phyloP scores from a whole-genome alignment of 306 rosid genomes.

The Sindora glabra region DNA sequence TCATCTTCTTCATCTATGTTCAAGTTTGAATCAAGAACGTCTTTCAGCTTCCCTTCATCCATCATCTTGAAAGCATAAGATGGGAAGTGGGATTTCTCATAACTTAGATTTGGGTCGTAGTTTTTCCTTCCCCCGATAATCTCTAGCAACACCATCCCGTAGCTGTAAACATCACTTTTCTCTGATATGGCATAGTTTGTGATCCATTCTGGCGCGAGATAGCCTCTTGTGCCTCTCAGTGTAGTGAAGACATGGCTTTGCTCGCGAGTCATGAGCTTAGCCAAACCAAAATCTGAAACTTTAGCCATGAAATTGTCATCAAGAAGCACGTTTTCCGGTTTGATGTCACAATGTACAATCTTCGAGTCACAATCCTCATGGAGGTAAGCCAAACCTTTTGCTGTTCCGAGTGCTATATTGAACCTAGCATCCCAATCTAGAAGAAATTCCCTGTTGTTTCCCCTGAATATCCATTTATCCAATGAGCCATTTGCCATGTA shows the following conservation, averaged over 20 bases:
- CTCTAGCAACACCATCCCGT: slow-evolving; percentile 83
- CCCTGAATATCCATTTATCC: slow-evolving; percentile 80
- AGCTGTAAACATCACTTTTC: slow-evolving; percentile 90
- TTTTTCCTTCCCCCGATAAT: slow-evolving; percentile 84
- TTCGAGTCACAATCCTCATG: slow-evolving; percentile 87
- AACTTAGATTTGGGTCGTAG: slow-evolving; percentile 45
- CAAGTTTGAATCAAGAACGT: slow-evolving; percentile 44
- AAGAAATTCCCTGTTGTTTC: slow-evolving; percentile 33
- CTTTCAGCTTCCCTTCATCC: slow-evolving; percentile 69
- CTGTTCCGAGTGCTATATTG: slow-evolving; percentile 79
- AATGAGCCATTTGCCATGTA: slow-evolving; percentile 80
- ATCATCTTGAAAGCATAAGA: slow-evolving; percentile 68
- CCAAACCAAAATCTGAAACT: slow-evolving; percentile 88
- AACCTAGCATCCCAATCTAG: slow-evolving; percentile 80
- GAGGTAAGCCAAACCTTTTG: slow-evolving; percentile 81
- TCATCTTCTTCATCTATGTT: slow-evolving; percentile 28
- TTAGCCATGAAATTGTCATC: slow-evolving; percentile 64
- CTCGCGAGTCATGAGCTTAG: slow-evolving; percentile 78
- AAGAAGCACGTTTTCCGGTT: slow-evolving; percentile 90
- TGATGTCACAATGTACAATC: slow-evolving; percentile 90
- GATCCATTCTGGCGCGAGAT: slow-evolving; percentile 95
- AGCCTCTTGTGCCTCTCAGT: slow-evolving; percentile 78
- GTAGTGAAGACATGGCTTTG: slow-evolving; percentile 94
- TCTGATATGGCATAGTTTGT: slow-evolving; percentile 90
- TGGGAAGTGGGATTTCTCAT: slow-evolving; percentile 79